A percentile compares a stretch with the other conserved stretches of the same genome.
Evolutionary conservation across 2,329 filamentous ascomycete species (phyloP).

Genomic region (Daldinia sp.): DNA sequence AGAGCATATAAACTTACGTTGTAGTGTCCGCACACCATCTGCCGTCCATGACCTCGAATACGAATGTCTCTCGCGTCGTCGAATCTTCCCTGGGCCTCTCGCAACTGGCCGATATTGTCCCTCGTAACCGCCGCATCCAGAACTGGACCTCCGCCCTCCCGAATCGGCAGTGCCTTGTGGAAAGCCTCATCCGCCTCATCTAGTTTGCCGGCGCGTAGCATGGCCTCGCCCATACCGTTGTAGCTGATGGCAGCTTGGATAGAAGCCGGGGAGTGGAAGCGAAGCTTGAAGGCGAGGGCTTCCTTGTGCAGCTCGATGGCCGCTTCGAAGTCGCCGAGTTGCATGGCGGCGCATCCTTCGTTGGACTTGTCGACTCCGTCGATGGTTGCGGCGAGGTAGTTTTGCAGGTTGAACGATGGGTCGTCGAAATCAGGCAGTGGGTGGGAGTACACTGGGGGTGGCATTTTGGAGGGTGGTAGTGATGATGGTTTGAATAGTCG

Average conservation of each 20-base stretch:
- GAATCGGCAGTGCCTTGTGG: not conserved
- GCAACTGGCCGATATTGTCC: slow-evolving; percentile 30
- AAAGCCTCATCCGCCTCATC: not conserved
- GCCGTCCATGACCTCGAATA: slow-evolving; percentile 1
- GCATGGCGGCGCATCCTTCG: not conserved
- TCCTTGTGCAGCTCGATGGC: not conserved
- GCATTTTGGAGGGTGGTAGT: not conserved
- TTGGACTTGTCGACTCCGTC: not conserved
- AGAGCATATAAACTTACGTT: not conserved
- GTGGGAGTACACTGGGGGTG: not conserved
- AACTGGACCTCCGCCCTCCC: not conserved
- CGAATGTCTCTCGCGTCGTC: slow-evolving; percentile 29
- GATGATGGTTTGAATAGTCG: not conserved
- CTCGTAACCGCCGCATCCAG: slow-evolving; percentile 23
- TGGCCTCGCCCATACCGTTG: not conserved
- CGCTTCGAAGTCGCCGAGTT: not conserved
- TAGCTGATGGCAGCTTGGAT: not conserved
- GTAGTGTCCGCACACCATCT: not conserved
- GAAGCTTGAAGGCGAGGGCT: not conserved
- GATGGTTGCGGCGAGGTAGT: not conserved
- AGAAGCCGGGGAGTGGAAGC: not conserved
- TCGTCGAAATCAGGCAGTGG: not conserved
- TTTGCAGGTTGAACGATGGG: not conserved
- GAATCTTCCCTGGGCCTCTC: slow-evolving; percentile 36
- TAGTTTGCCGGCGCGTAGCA: not conserved